A percentile compares a stretch with the other conserved stretches of the same genome.
phyloP scores from a whole-genome alignment of 352 stramenopile genomes.

The Peronospora destructor region DNA sequence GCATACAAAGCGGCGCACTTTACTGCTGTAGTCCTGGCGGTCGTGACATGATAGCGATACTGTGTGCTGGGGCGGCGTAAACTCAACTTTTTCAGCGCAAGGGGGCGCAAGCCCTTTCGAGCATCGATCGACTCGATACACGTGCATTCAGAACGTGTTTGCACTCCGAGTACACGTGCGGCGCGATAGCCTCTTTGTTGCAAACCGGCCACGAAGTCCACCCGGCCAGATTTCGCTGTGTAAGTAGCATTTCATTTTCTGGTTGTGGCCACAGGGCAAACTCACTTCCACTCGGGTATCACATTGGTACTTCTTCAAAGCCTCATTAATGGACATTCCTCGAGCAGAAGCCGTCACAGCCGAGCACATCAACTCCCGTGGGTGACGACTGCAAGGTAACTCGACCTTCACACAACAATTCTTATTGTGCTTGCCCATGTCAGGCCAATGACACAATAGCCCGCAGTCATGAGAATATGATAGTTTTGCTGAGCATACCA shows the following conservation, averaged over 20 bases:
- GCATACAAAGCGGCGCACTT: constrained; percentile 37
- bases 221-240: constrained; percentile 38
- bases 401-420: constrained; percentile 47
- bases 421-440: constrained; percentile 50
- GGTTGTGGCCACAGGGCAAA: constrained; percentile 57
- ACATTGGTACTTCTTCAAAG: constrained; percentile 53
- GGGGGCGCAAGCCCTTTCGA: constrained; percentile 32
- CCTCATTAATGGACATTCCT: constrained; percentile 26
- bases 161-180: constrained; percentile 65
- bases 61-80: constrained; percentile 48
- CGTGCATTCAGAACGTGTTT: constrained; percentile 57
- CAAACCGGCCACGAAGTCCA: constrained; percentile 41
- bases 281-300: constrained; percentile 43
- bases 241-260: constrained; percentile 42
- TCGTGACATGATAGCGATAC: constrained; percentile 56
- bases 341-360: constrained; percentile 30
- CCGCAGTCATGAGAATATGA: constrained; percentile 63
- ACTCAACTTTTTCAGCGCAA: constrained; percentile 55
- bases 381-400: constrained; percentile 61
- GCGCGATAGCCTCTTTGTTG: constrained; percentile 44
- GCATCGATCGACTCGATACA: constrained; percentile 58
- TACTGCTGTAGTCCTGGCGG: constrained; percentile 28
- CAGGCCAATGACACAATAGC: constrained; percentile 63
- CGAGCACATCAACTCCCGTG: constrained; percentile 41
- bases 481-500: constrained; percentile 54